phyloP scores from a whole-genome alignment of 129 eudicot genomes.

The Pulicaria dysenterica region DNA sequence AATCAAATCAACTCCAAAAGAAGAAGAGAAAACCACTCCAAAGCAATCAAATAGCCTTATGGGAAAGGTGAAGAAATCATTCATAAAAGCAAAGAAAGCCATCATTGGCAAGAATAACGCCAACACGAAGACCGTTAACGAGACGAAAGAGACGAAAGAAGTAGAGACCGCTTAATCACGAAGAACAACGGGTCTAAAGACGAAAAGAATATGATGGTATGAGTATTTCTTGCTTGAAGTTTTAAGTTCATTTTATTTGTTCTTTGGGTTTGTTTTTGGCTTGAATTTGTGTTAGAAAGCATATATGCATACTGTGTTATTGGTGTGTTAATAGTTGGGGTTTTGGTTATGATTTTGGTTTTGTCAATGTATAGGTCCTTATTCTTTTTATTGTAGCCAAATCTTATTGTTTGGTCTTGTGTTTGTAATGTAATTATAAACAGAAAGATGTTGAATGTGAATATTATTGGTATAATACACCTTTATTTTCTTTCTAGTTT shows the following conservation, averaged over 20 bases:
- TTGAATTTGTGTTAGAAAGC: conserved; percentile 38
- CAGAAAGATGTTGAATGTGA: conserved; percentile 35
- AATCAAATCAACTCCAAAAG: conserved; percentile 42
- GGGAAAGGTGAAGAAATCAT: conserved; percentile 81
- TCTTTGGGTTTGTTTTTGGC: conserved; percentile 29
- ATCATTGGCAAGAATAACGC: conserved; percentile 58
- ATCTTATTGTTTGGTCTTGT: conserved; percentile 27
- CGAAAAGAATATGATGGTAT: conserved; percentile 6
- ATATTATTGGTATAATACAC: conserved; percentile 15
- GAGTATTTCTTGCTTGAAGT: conserved; percentile 20
- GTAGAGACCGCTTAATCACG: conserved; percentile 23
- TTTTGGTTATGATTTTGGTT: conserved; percentile 20
- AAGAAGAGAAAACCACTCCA: conserved; percentile 57
- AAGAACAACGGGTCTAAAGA: background rate
- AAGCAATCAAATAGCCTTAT: conserved; percentile 65
- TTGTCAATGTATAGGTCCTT: conserved; percentile 38
- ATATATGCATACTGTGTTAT: conserved; percentile 27
- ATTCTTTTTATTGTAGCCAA: conserved; percentile 30
- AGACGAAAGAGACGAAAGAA: conserved; percentile 33
- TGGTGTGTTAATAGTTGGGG: conserved; percentile 43
- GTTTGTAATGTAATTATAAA: conserved; percentile 35
- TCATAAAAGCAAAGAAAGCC: conserved; percentile 93
- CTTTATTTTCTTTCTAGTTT: background rate
- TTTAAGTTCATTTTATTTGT: background rate
- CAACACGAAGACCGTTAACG: background rate